A percentile compares a stretch with the other conserved stretches of the same genome.
Evolutionary conservation across 75 land plant genomes (phyloP).

Genomic region (Pinus albicaulis): DNA sequence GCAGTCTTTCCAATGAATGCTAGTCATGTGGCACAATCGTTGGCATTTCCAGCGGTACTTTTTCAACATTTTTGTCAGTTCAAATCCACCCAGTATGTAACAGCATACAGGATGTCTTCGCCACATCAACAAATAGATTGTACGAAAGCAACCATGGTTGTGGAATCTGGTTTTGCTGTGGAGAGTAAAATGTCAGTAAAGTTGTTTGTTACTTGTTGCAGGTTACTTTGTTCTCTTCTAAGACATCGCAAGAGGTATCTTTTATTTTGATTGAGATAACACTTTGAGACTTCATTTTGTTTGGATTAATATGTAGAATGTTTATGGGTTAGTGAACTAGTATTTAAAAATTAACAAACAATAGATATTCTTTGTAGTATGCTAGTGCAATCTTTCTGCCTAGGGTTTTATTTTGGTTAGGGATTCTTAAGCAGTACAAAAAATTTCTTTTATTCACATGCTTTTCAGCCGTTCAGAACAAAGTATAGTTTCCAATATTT

Average conservation of each 20-base stretch:
- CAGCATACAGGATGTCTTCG: not conserved
- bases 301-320: not conserved
- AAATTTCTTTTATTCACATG: no score
- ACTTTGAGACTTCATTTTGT: not conserved
- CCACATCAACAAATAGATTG: not conserved
- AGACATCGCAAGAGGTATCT: constrained; percentile 63
- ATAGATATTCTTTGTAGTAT: not conserved
- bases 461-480: no score
- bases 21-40: constrained; percentile 52
- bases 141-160: not conserved
- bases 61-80: constrained; percentile 47
- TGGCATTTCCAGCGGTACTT: constrained; percentile 66
- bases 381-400: no score
- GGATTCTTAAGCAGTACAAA: no score
- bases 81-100: constrained; percentile 8
- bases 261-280: not conserved
- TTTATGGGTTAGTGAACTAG: not conserved
- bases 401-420: no score
- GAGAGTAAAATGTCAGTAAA: constrained; percentile 37
- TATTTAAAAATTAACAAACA: not conserved
- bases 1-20: constrained; percentile 56
- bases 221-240: constrained; percentile 53
- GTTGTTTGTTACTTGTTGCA: constrained; percentile 72
- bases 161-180: not conserved
- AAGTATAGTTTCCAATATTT: no score